Evolutionary conservation across 2,329 filamentous ascomycete genomes (phyloP), one percentile per base, ranked within the genome.

Genomic region (Aspergillus sp.): DNA sequence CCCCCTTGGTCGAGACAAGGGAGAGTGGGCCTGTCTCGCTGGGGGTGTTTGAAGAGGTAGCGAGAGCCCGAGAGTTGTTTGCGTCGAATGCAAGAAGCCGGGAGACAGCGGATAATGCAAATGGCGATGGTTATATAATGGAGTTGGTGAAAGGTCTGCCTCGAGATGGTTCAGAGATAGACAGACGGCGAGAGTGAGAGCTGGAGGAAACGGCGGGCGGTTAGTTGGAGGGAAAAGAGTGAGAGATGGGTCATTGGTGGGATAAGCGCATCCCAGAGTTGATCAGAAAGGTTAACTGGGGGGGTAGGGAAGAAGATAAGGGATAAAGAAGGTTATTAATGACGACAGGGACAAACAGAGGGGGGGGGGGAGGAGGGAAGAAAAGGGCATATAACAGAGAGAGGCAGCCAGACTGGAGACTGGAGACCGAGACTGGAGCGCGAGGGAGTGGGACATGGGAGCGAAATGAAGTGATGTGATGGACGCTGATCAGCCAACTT

Each of bases 11-110:
- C 45, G 43, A 60, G 57, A 57, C 58, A 55, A 37, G 56, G n/a
- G 24, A 41, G 46, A n/a, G 24, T 31, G 43, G 39, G 39, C 43
- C 35, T 43, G 48, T 47, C 41, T 57, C 45, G 40, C 15, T 23
- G 43, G 47, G 24, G 21, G 41, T 33, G 41, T 41, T 48, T 23
- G 21, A 12, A 47, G 52, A 9, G 21, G 35, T 52, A 17, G 27
- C 3, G 14, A 37, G 35, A 37, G 6, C 14, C 35, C 35, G 12
- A 11, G 40, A 44, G 14, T 39, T n/a, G 21, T 9, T 23, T 35
- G 33, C 35, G n/a, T 37, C 55, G 19, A 43, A 52, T 55, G 58
- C 53, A 50, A 60, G 62, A 59, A 60, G 57, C 62, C 60, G 62
- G 46, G 51, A 56, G 47, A 40, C 27, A 52, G 50, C 43, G 31